Percentiles rank a stretch among this genome's conserved stretches.
phyloP scores from a whole-genome alignment of 257 asterid species.

The Scutellaria baicalensis region DNA sequence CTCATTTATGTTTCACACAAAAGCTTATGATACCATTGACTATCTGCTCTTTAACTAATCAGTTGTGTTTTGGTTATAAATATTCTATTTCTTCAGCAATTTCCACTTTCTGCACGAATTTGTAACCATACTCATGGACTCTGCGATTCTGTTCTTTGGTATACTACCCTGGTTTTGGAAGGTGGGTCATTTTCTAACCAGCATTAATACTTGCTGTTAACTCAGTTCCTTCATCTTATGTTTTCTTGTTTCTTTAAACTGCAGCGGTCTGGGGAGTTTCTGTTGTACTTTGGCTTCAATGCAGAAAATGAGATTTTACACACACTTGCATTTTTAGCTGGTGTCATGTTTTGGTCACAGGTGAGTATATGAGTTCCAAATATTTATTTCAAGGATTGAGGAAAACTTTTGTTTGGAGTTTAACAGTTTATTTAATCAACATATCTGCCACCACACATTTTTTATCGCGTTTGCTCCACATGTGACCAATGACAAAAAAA shows the following conservation, averaged over 20 bases:
- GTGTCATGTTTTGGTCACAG: constrained; percentile 96
- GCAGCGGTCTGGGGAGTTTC: constrained; percentile 70
- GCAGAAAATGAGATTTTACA: constrained; percentile 78
- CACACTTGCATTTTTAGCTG: constrained; percentile 87
- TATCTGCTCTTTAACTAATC: constrained; percentile 2
- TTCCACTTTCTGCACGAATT: constrained; percentile 34
- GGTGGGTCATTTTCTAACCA: constrained; percentile 36
- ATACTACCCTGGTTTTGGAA: constrained; percentile 96
- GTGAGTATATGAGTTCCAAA: constrained; percentile 25
- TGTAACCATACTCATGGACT: constrained; percentile 77
- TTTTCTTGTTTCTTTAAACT: constrained; percentile 16
- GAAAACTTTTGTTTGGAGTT: background rate
- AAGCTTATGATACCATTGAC: background rate
- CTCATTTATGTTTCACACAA: background rate
- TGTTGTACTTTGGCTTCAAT: constrained; percentile 55
- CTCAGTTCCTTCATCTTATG: background rate
- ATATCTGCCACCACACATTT: background rate
- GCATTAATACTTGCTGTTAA: background rate
- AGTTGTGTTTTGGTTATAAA: background rate
- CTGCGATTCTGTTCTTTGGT: constrained; percentile 70
- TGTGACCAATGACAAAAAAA: background rate
- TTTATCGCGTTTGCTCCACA: background rate
- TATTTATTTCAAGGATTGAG: background rate
- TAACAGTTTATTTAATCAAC: background rate
- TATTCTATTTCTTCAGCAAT: too few relatives aligned